These are phyloP conservation scores for Madurella mycetomatis DNA, from an alignment of 2,329 filamentous ascomycete genomes.

Conservation along the genomic window DNA sequence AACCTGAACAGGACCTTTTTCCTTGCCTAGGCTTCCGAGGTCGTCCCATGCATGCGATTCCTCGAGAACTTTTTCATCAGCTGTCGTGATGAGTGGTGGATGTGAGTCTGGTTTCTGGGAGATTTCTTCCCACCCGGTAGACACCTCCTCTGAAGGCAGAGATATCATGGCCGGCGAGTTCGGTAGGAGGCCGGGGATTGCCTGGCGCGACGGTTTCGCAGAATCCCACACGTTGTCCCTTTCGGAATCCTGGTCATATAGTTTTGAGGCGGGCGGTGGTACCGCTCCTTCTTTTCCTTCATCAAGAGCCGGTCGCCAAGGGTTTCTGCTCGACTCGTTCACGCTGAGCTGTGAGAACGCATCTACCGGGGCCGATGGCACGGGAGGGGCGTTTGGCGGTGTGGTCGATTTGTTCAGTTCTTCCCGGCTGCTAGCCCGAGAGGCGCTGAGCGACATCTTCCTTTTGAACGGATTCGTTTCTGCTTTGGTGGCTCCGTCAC, in stretches of 20 bases:
- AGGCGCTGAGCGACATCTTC: slow-evolving; percentile 30
- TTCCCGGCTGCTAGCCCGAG: slow-evolving; percentile 11
- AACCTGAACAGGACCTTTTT: slow-evolving; percentile 35
- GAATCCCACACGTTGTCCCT: slow-evolving; percentile 35
- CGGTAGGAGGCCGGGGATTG: slow-evolving; percentile 29
- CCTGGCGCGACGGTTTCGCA: slow-evolving; percentile 27
- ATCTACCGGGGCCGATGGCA: slow-evolving; percentile 11
- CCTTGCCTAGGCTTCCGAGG: slow-evolving; percentile 37
- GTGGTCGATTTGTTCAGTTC: neutral
- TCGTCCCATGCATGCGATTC: slow-evolving; percentile 51
- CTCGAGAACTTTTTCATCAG: slow-evolving; percentile 34
- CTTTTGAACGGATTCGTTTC: slow-evolving; percentile 55
- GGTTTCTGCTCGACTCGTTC: slow-evolving; percentile 41
- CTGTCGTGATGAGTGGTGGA: slow-evolving; percentile 21
- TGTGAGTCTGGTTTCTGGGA: slow-evolving; percentile 27
- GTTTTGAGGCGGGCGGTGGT: slow-evolving; percentile 19
- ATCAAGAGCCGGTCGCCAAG: slow-evolving; percentile 39
- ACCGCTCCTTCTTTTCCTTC: slow-evolving; percentile 29
- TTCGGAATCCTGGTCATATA: slow-evolving; percentile 30
- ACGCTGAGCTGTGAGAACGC: slow-evolving; percentile 41
- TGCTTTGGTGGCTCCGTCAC: slow-evolving; percentile 21
- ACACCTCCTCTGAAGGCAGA: slow-evolving; percentile 36
- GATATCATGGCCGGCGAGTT: slow-evolving; percentile 35
- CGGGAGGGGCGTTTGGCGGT: slow-evolving; percentile 3
- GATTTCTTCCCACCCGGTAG: slow-evolving; percentile 39